Evolutionary conservation across 2,329 filamentous ascomycete species (phyloP).

Genomic region (Pochonia chlamydosporia): DNA sequence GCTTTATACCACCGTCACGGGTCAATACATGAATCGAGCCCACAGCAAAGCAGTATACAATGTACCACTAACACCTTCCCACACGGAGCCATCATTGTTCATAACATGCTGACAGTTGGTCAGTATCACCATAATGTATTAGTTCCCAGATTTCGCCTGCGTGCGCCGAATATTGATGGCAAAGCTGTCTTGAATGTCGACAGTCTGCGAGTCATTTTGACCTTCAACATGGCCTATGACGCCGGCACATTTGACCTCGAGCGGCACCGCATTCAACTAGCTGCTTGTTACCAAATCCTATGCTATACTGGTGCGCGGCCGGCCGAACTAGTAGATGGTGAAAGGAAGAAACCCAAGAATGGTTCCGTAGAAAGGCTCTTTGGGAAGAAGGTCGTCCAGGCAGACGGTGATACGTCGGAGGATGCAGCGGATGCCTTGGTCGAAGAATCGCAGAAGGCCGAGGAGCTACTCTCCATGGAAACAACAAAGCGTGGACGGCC

Average conservation of each 20-base stretch:
- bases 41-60: slow-evolving; percentile 20
- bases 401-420: too few relatives aligned
- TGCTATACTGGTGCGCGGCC: slow-evolving; percentile 20
- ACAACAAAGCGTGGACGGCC: slow-evolving; percentile 11
- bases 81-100: background rate
- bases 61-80: slow-evolving; percentile 13
- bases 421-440: slow-evolving; percentile 11
- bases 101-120: background rate
- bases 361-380: slow-evolving; percentile 20
- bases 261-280: slow-evolving; percentile 17
- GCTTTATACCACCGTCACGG: slow-evolving; percentile 17
- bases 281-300: slow-evolving; percentile 20
- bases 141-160: slow-evolving; percentile 17
- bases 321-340: slow-evolving; percentile 22
- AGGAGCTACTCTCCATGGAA: slow-evolving; percentile 14
- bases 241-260: slow-evolving; percentile 17
- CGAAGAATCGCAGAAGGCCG: slow-evolving; percentile 15
- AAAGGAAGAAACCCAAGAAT: slow-evolving; percentile 21
- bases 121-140: slow-evolving; percentile 17
- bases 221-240: slow-evolving; percentile 24
- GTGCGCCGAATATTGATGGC: slow-evolving; percentile 15
- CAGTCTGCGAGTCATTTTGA: slow-evolving; percentile 17
- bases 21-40: slow-evolving; percentile 18
- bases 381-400: slow-evolving; percentile 14
- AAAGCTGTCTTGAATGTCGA: slow-evolving; percentile 18